A percentile compares a stretch with the other conserved stretches of the same genome.
Conservation (phyloP, 164 flowering plant genomes). For the Piper betle region DNA sequence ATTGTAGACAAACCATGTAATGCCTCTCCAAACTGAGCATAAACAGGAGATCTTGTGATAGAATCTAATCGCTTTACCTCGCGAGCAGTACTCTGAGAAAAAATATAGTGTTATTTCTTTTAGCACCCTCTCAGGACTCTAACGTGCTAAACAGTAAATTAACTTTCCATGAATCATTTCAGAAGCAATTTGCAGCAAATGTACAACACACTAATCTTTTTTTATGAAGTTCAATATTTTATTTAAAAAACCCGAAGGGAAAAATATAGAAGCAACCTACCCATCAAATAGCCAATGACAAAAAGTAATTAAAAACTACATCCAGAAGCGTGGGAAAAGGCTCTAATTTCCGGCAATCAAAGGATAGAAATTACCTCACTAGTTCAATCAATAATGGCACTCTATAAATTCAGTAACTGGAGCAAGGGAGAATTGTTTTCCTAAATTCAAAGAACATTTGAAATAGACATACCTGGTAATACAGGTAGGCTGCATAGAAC, state of each 20-base stretch:
- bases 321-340: no score
- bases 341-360: no score
- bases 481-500: constrained; percentile 86
- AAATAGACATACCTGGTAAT: constrained; percentile 61
- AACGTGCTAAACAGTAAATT: no score
- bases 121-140: no score
- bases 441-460: not conserved
- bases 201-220: not conserved
- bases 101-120: no score
- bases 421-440: not conserved
- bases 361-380: no score
- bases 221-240: no score
- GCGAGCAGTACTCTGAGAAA: constrained; percentile 76
- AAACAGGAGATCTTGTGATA: constrained; percentile 88
- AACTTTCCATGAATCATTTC: not conserved
- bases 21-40: constrained; percentile 99
- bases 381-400: not conserved
- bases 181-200: not conserved
- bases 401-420: not conserved
- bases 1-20: constrained; percentile 83
- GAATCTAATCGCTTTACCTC: constrained; percentile 97
- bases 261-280: no score
- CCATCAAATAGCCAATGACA: not conserved
- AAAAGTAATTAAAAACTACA: not conserved
- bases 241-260: no score